Base-by-base conservation (phyloP, 306 rosid genomes). In the Malus sieversii region DNA sequence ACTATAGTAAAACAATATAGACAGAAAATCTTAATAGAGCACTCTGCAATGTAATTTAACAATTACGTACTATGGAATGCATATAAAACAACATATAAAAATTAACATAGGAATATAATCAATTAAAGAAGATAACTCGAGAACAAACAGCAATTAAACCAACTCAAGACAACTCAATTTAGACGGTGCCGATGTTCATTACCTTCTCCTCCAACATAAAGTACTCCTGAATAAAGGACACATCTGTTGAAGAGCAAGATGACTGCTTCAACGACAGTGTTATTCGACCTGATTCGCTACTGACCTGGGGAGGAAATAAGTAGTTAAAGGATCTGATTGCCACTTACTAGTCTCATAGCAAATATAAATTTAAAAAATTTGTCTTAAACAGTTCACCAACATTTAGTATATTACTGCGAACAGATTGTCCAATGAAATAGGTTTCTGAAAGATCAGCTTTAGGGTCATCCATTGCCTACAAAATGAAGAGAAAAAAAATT, bases 351-450 rank as follows among this genome's bases (percentile, higher is more conserved):
- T 66, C 33, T 46, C 20, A 61, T 59, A n/a, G 70, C 63, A 74
- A 46, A 8, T 71, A 75, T 60, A 22, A 66, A 68, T 48, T 71
- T 20, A 18, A 18, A 29, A 67, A 71, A 78, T 46, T 35, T 48
- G 46, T 71, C 66, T 18, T 74, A 69, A 82, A 75, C 16, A 83
- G 77, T 60, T 85, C 81, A 92, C 98, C 76, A 18, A 90, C 97
- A 83, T 89, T 85, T 38, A 88, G 84, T 77, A 95, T 72, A 72
- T 86, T 85, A 71, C 92, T 83, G 72, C 97, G 91, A 79, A 95
- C 97, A 35, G 99, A 95, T 82, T 95, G 99, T 79, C 99, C 99
- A 84, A 85, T 72, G 82, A 84, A 85, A 88, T 80, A 95, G 44
- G 93, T 85, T 76, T 92, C 97, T 25, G 85, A 82, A 72, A 88